Evolutionary conservation across 2,329 filamentous ascomycete genomes (phyloP).

Genomic region (Pyrenophora graminea): DNA sequence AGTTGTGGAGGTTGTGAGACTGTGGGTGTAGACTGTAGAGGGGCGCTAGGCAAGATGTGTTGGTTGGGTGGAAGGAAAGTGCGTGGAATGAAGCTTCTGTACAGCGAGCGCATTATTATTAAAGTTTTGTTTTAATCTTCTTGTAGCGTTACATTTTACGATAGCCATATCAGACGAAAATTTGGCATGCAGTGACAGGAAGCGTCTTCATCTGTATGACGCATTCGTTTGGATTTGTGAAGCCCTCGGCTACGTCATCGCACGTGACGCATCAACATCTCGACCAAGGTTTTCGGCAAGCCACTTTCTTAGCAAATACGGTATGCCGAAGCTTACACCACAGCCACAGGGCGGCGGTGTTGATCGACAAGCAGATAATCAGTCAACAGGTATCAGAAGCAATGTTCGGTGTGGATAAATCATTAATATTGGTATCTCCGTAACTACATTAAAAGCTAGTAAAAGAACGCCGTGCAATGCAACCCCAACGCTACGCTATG

Average conservation of each 20-base stretch:
- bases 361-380: background rate
- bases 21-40: constrained; percentile 24
- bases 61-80: too few relatives aligned
- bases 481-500: constrained; percentile 26
- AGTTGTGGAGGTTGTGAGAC: constrained; percentile 25
- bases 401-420: constrained; percentile 1
- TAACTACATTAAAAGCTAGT: constrained; percentile 7
- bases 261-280: too few relatives aligned
- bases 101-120: too few relatives aligned
- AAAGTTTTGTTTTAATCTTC: too few relatives aligned
- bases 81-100: too few relatives aligned
- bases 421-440: constrained; percentile 23
- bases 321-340: background rate
- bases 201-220: too few relatives aligned
- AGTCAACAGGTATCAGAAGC: background rate
- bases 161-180: too few relatives aligned
- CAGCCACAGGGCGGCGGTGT: background rate
- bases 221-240: too few relatives aligned
- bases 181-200: too few relatives aligned
- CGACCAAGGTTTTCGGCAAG: background rate
- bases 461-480: constrained; percentile 28
- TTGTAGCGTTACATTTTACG: too few relatives aligned
- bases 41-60: too few relatives aligned
- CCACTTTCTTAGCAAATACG: background rate
- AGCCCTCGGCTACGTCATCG: too few relatives aligned